A percentile compares a stretch with the other conserved stretches of the same genome.
Conservation (phyloP, 768 basidiomycete genomes). For the Russula brevipes region DNA sequence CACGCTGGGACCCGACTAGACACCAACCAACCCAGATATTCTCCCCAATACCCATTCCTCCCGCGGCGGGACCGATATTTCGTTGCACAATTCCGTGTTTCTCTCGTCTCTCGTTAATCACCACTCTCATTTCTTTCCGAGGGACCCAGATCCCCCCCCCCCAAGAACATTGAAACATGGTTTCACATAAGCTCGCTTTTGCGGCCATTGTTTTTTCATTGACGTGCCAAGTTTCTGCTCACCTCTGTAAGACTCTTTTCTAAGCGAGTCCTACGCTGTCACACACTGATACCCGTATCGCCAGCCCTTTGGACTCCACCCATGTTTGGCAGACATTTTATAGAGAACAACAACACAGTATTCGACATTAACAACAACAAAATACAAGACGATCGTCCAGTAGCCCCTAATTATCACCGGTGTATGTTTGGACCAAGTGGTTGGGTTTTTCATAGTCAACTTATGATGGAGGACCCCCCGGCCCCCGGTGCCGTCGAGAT, state of each 20-base stretch:
- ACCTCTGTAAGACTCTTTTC: not conserved
- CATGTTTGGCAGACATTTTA: too few species aligned
- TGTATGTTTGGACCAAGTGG: too few species aligned
- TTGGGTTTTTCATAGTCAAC: too few species aligned
- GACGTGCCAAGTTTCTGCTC: slow-evolving; percentile 10
- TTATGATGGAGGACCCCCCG: too few species aligned
- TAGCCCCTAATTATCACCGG: too few species aligned
- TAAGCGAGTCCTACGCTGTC: too few species aligned
- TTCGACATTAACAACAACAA: too few species aligned
- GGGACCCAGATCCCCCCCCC: not conserved
- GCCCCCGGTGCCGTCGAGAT: too few species aligned
- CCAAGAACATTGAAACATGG: not conserved
- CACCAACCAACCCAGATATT: not conserved
- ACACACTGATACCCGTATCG: too few species aligned
- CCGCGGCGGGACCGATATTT: not conserved
- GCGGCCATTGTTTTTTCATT: not conserved
- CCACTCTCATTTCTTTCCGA: slow-evolving; percentile 1
- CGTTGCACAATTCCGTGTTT: not conserved
- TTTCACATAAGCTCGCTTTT: not conserved
- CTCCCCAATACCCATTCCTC: not conserved
- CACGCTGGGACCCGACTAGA: not conserved
- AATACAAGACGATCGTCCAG: too few species aligned
- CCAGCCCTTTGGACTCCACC: too few species aligned
- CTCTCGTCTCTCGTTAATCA: slow-evolving; percentile 1
- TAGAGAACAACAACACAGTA: too few species aligned